Evolutionary conservation across 2,329 filamentous ascomycete species (phyloP).

Genomic region (Colletotrichum sp.): DNA sequence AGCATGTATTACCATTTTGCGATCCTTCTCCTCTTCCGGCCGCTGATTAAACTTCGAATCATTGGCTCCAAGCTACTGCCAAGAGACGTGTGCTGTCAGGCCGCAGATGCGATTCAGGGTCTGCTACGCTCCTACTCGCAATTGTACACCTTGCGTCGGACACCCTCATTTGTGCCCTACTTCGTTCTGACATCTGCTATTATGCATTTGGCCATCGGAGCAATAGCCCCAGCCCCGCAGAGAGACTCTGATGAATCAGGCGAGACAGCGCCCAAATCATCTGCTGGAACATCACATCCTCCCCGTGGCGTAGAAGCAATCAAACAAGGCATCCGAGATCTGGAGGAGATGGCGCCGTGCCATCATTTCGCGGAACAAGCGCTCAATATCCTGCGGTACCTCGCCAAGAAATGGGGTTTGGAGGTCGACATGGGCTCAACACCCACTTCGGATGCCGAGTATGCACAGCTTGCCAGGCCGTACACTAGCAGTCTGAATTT

Average conservation of each 20-base stretch:
- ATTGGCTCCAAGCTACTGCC: slow-evolving; percentile 68
- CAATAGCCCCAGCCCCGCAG: slow-evolving; percentile 31
- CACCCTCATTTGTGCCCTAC: slow-evolving; percentile 66
- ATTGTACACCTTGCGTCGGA: slow-evolving; percentile 62
- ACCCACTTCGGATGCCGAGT: slow-evolving; percentile 35
- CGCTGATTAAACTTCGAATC: slow-evolving; percentile 69
- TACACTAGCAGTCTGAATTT: slow-evolving; percentile 61
- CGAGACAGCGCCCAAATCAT: slow-evolving; percentile 13
- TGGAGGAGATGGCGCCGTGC: slow-evolving; percentile 66
- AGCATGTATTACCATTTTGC: slow-evolving; percentile 76
- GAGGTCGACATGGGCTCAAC: slow-evolving; percentile 47
- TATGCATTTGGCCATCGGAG: slow-evolving; percentile 62
- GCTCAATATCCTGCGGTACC: slow-evolving; percentile 62
- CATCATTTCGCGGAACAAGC: slow-evolving; percentile 67
- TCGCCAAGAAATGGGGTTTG: slow-evolving; percentile 65
- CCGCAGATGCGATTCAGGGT: slow-evolving; percentile 63
- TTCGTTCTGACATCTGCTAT: slow-evolving; percentile 67
- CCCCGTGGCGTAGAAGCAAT: slow-evolving; percentile 50
- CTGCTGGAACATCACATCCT: slow-evolving; percentile 37
- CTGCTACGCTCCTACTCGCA: slow-evolving; percentile 62
- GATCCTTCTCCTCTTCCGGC: slow-evolving; percentile 76
- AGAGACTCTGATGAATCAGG: not conserved
- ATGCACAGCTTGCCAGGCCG: slow-evolving; percentile 48
- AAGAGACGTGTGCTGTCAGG: slow-evolving; percentile 68
- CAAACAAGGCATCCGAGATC: slow-evolving; percentile 59